Evolutionary conservation across 768 basidiomycete genomes (phyloP), one percentile per base, ranked within the genome.

Genomic region (Termitomyces titanicus): DNA sequence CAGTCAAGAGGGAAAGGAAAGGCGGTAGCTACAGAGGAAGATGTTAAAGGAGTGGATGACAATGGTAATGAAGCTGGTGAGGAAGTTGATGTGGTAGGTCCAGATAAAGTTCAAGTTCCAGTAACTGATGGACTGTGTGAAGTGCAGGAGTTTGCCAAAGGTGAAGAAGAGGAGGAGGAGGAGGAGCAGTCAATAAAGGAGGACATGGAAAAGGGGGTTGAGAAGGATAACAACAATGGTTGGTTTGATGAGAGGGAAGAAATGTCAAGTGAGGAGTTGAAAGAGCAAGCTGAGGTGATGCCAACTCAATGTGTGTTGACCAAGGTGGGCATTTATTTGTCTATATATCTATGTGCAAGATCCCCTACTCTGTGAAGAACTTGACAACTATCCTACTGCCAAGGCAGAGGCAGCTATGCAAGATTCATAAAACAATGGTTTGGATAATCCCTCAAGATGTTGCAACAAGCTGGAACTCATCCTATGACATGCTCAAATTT

Each of bases 381-480:
- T 29, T 9, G 29, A 29, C 29, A 29, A 29, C 29, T 9, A 29
- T 29, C 29, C 29, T 29, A 29, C 29, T 29, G 3, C 29, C 29
- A 4, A 4, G 29, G 5, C 9, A 29, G 29, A 29, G 9, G 29
- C 29, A 29, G 29, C 29, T 29, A 29, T 29, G 29, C 29, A 3
- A 29, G 29, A 29, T 29, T 29, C 29, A 29, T 29, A 29, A 29
- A 29, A 29, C 3, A 29, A 9, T 29, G 9, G 29, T 29, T 29
- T 9, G 9, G 9, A 29, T 29, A 9, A 29, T 29, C 3, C 29
- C 29, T 29, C 9, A 9, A 9, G 70, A 75, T 53, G 71, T 75
- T 2, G n/a, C 38, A 0, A 75, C 71, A 0, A 57, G 66, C 1
- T 75, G 72, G 74, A 75, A 74, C 47, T 74, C 67, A 0, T 68